Percentiles rank a stretch among this genome's conserved stretches.
Conservation (phyloP, 129 eudicot species). For the Tagetes erecta region DNA sequence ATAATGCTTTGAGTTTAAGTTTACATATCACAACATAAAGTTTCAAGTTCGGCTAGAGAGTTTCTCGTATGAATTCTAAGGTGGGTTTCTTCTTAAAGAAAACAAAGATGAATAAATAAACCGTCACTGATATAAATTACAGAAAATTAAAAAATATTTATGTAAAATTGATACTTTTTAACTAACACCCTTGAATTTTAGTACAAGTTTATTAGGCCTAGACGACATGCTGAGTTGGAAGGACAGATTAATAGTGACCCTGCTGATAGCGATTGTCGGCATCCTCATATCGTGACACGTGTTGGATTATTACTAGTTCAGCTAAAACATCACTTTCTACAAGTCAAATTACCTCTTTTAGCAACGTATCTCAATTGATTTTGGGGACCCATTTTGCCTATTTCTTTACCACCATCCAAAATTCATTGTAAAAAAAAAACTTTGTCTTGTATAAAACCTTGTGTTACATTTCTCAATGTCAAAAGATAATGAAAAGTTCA, state of each 20-base stretch:
- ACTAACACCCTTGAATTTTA: no score
- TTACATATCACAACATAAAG: no score
- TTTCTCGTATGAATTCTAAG: no score
- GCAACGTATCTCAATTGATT: not conserved
- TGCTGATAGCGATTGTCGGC: constrained; percentile 16
- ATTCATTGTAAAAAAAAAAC: not conserved
- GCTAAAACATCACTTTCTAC: not conserved
- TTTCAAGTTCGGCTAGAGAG: no score
- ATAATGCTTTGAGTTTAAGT: no score
- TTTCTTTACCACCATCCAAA: not conserved
- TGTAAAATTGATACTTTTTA: no score
- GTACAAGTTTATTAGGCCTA: no score
- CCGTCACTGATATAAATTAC: no score
- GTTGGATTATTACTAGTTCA: not conserved
- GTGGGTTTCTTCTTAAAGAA: no score
- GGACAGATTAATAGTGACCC: constrained; percentile 6
- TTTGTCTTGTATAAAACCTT: not conserved
- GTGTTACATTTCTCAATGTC: not conserved
- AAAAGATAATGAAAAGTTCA: not conserved
- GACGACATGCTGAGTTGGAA: not conserved
- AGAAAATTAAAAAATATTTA: no score
- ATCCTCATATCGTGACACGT: not conserved
- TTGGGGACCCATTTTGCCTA: not conserved
- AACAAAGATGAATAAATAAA: no score
- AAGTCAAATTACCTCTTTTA: not conserved